These are phyloP conservation scores for Dichotomopilus funicola DNA, from an alignment of 2,329 filamentous ascomycete genomes.

Conservation along the genomic window DNA sequence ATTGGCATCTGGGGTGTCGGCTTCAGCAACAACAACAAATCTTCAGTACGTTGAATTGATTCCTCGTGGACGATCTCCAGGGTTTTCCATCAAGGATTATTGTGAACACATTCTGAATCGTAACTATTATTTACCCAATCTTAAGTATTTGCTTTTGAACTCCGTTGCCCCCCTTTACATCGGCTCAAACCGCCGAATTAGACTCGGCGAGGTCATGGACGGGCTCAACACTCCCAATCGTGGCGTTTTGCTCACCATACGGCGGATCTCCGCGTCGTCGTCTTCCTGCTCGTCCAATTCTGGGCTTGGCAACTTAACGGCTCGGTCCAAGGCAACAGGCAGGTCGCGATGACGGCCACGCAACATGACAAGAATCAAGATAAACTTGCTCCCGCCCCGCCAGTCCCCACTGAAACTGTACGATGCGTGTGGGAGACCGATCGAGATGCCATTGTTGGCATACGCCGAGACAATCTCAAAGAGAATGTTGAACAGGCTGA, in stretches of 20 bases:
- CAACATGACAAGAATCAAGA: conserved; percentile 51
- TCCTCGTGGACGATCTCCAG: too few relatives aligned
- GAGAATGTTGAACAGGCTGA: conserved; percentile 52
- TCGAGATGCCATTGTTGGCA: conserved; percentile 52
- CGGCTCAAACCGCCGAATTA: too few relatives aligned
- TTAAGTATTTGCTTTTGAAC: too few relatives aligned
- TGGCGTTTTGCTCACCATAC: conserved; percentile 32
- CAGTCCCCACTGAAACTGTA: conserved; percentile 52
- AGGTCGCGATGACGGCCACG: conserved; percentile 49
- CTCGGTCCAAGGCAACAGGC: conserved; percentile 49
- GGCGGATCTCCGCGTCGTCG: conserved; percentile 35
- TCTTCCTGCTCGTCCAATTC: conserved; percentile 35
- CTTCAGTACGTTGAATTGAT: too few relatives aligned
- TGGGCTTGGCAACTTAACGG: conserved; percentile 36
- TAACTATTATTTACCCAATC: too few relatives aligned
- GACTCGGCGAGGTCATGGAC: too few relatives aligned
- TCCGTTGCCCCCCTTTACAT: too few relatives aligned
- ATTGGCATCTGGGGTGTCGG: too few relatives aligned
- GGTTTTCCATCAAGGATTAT: too few relatives aligned
- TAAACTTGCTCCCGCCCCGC: conserved; percentile 48
- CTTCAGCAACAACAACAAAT: too few relatives aligned
- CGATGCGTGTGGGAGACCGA: conserved; percentile 44
- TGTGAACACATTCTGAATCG: too few relatives aligned
- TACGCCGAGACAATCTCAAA: conserved; percentile 53
- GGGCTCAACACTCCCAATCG: too few relatives aligned